phyloP scores from a whole-genome alignment of 768 basidiomycete genomes.

The Lepiota venenata region DNA sequence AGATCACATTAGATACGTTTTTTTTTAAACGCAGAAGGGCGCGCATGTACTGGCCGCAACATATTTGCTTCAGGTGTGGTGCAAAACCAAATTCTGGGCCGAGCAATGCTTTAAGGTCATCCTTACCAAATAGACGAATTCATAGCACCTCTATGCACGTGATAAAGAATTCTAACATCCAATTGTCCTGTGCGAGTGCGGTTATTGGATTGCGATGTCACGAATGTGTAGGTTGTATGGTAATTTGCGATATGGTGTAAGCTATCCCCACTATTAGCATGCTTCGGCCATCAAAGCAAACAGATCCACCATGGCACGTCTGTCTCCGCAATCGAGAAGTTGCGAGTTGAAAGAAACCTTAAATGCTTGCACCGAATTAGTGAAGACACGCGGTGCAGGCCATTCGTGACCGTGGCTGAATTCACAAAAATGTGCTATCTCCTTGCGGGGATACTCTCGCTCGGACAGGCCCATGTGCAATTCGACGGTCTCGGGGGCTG shows the following conservation, averaged over 20 bases:
- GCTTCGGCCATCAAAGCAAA: too few species aligned
- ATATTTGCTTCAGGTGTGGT: slow-evolving; percentile 52
- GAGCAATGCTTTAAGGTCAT: slow-evolving; percentile 58
- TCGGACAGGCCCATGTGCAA: too few species aligned
- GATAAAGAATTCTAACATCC: slow-evolving; percentile 54
- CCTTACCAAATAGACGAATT: slow-evolving; percentile 49
- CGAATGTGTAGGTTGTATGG: not conserved
- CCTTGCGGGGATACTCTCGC: too few species aligned
- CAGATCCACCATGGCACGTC: too few species aligned
- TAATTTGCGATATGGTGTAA: not conserved
- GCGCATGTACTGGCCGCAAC: slow-evolving; percentile 51
- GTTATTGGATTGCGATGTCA: not conserved
- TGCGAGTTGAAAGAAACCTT: too few species aligned
- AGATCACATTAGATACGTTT: slow-evolving; percentile 2
- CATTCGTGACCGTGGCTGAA: too few species aligned
- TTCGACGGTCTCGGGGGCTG: too few species aligned
- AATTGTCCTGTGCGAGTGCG: not conserved
- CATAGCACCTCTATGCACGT: slow-evolving; percentile 66
- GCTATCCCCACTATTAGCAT: not conserved
- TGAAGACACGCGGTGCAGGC: too few species aligned
- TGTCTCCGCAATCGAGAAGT: too few species aligned
- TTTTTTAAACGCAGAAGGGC: not conserved
- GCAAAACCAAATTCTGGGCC: slow-evolving; percentile 70
- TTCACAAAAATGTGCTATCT: too few species aligned
- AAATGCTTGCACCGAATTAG: too few species aligned